These are phyloP conservation scores for Leccinum proliferum DNA, from an alignment of 1,284 basidiomycete genomes.

Conservation along the genomic window DNA sequence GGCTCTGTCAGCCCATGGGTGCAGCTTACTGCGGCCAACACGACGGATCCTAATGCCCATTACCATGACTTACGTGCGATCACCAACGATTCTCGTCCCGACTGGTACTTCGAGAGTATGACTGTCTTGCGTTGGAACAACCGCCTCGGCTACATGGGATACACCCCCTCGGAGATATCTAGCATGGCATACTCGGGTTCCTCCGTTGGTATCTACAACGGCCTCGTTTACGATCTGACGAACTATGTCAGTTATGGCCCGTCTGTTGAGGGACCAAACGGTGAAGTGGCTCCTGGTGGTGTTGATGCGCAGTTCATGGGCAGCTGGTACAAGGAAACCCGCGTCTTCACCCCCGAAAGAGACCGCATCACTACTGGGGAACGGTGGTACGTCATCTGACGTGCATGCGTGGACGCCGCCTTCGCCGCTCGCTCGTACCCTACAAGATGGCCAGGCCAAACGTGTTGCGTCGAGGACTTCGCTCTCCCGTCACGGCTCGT, in stretches of 20 bases:
- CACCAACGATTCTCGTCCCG: constrained; percentile 85
- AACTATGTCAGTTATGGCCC: constrained; percentile 67
- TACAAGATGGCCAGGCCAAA: constrained; percentile 10
- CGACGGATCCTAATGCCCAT: constrained; percentile 72
- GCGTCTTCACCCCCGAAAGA: constrained; percentile 78
- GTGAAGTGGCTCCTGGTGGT: constrained; percentile 50
- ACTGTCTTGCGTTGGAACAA: constrained; percentile 84
- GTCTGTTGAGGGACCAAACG: constrained; percentile 53
- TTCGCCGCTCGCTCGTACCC: constrained; percentile 28
- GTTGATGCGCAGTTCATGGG: constrained; percentile 19
- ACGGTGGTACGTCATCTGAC: constrained; percentile 4
- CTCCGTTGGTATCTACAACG: constrained; percentile 79
- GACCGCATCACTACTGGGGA: constrained; percentile 39
- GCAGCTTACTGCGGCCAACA: constrained; percentile 74
- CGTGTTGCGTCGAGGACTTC: constrained; percentile 19
- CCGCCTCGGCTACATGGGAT: constrained; percentile 88
- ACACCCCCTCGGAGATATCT: constrained; percentile 74
- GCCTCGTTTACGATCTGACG: constrained; percentile 86
- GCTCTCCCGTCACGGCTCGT: constrained; percentile 17
- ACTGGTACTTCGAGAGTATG: constrained; percentile 97
- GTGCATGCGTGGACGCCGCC: constrained; percentile 26
- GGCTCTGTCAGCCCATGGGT: constrained; percentile 86
- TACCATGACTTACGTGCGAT: constrained; percentile 95
- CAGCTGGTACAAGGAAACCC: constrained; percentile 77
- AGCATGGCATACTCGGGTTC: constrained; percentile 62